Base-by-base conservation (phyloP, 78 protist genomes). In the Pigoraptor vietnamica region DNA sequence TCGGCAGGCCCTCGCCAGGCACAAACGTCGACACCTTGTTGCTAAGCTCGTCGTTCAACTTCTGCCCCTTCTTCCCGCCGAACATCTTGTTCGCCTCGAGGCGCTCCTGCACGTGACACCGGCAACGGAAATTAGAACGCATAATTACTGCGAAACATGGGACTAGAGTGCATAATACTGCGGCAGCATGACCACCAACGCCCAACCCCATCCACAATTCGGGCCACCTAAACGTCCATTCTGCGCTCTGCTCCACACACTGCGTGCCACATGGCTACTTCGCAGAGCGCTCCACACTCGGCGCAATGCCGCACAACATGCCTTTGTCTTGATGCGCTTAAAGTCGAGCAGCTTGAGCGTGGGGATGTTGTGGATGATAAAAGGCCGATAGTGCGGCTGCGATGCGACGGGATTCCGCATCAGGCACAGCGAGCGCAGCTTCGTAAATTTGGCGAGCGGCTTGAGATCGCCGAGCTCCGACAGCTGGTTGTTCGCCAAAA, bases 321-420 rank as follows among this genome's bases (percentile, higher is more conserved):
- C 97, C 89, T 90, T 81, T 35, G 86, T 23, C 34, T 90, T 93
- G 93, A 97, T 93, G 39, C 91, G 91, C 36, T 37, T 21, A 55
- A 94, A 97, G 93, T 97, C 98, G 88, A 97, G 95, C 35, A 92
- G 38, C 37, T 55, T 87, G 86, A 97, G 87, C 35, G 55, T 33
- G 24, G 98, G 98, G 37, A 96, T 29, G 2, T 87, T 40, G 92
- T 94, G 48, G 37, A 97, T 92, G 38, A 97, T 92, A 38, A 92
- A 96, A 25, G n/a, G 35, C 14, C 98, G 92, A 92, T 96, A 96
- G 93, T 95, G 35, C 23, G 81, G 33, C 83, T 39, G 82, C 29
- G 92, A 79, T 67, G 95, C 39, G 29, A 34, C 33, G 32, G 6
- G 37, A 55, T n/a, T 24, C 36, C 19, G n/a, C 67, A 88, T 9